Base-by-base conservation (phyloP, 2,329 filamentous ascomycete species). In the Aspergillus fumigatiaffinis region DNA sequence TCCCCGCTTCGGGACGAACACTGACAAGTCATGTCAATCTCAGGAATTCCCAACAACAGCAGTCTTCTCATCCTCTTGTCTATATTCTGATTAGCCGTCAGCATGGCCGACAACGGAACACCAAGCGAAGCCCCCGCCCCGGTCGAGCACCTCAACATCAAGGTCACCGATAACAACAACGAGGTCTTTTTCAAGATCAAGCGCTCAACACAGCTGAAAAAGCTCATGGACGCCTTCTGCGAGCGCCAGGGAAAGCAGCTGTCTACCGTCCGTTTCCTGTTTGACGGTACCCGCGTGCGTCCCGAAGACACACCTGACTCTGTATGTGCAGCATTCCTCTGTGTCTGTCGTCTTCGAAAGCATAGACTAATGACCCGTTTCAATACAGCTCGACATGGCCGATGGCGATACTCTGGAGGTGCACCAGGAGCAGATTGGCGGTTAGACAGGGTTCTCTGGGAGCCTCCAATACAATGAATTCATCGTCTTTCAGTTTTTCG, bases 111-210 rank as follows among this genome's bases (percentile, higher is more conserved):
- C 54, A 35, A 54, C 29, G 61, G 58, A 53, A 50, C 41, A 20
- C 59, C 57, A 9, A 57, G 57, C 8, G 64, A 61, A 3, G 69
- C 66, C 6, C 63, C 74, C 4, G 71, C 80, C 25, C 78, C 80
- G 55, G 80, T 80, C 29, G 93, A 97, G 78, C 94, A 99, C 76
- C 82, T 99, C 4, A 99, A 99, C 79, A 97, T 99, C 80, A 99
- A 99, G 76, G 94, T 99, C 14, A 97, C 94, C 0, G 94, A 99
- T 69, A 97, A 96, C 80, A 97, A 97, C 80, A 99, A 99, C 75
- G 94, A 99, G 74, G 93, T 99, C 68, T 99, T 97, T 77, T 99
- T 99, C 83, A 99, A 99, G 83, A 99, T 99, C 80, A 99, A 99
- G 87, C 86, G 92, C 41, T 92, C 89, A 23, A 99, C 94, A 1